Percentiles rank a stretch among this genome's conserved stretches.
These are phyloP conservation scores for Agroathelia rolfsii DNA, from an alignment of 1,284 basidiomycete species.

Conservation along the genomic window DNA sequence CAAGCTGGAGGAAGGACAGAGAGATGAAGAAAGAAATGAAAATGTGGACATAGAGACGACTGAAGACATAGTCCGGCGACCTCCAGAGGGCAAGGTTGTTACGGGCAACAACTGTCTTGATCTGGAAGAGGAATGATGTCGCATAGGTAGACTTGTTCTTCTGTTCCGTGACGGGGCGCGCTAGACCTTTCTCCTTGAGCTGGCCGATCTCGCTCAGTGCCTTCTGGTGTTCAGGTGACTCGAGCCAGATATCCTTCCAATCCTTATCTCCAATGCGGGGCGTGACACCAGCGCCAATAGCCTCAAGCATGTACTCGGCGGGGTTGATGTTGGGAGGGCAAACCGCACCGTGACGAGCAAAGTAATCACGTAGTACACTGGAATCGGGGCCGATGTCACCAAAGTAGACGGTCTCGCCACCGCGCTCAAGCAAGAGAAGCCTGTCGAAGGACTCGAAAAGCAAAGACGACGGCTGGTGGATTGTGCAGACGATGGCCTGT, in stretches of 20 bases:
- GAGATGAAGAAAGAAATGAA: slow-evolving; percentile 76
- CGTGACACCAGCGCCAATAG: slow-evolving; percentile 67
- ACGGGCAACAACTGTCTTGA: slow-evolving; percentile 63
- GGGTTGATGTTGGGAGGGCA: slow-evolving; percentile 56
- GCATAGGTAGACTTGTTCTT: slow-evolving; percentile 52
- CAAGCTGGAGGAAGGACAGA: slow-evolving; percentile 77
- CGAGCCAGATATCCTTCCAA: slow-evolving; percentile 71
- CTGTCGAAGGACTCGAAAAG: slow-evolving; percentile 74
- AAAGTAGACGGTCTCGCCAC: slow-evolving; percentile 72
- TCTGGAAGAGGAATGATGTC: slow-evolving; percentile 71
- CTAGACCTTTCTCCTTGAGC: slow-evolving; percentile 34
- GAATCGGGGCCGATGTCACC: slow-evolving; percentile 70
- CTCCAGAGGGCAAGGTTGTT: slow-evolving; percentile 78
- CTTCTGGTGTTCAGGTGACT: slow-evolving; percentile 34
- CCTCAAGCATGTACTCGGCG: slow-evolving; percentile 56
- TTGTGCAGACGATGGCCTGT: slow-evolving; percentile 65
- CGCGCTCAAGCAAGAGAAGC: slow-evolving; percentile 52
- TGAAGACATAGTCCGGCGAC: slow-evolving; percentile 76
- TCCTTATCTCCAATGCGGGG: slow-evolving; percentile 58
- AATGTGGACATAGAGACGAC: slow-evolving; percentile 68
- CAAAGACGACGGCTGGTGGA: slow-evolving; percentile 66
- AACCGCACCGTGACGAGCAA: slow-evolving; percentile 52
- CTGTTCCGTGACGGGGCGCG: slow-evolving; percentile 30
- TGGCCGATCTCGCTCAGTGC: slow-evolving; percentile 31
- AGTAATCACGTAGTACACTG: slow-evolving; percentile 54